Conservation (phyloP, 495 filamentous ascomycete genomes). For the Lophiostoma macrostomum region DNA sequence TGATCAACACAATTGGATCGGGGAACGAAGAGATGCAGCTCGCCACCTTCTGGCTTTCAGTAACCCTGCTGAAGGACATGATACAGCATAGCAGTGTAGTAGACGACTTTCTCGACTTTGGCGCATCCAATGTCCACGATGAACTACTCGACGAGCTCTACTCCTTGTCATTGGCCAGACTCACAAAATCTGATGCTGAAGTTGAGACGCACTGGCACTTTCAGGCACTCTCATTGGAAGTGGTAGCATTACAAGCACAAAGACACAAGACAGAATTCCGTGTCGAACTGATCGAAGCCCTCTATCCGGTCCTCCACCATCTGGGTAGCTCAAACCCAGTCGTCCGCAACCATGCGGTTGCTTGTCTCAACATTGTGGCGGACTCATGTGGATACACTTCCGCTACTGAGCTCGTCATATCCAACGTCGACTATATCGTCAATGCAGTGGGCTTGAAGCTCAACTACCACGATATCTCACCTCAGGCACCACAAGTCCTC, state of each 20-base stretch:
- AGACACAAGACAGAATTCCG: slow-evolving; percentile 60
- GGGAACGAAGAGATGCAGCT: slow-evolving; percentile 41
- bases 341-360: slow-evolving; percentile 78
- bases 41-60: slow-evolving; percentile 78
- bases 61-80: slow-evolving; percentile 61
- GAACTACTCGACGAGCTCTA: slow-evolving; percentile 75
- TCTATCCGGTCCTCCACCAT: slow-evolving; percentile 84
- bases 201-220: slow-evolving; percentile 63
- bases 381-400: slow-evolving; percentile 68
- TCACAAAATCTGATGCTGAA: slow-evolving; percentile 51
- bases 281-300: slow-evolving; percentile 80
- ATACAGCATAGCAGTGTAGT: slow-evolving; percentile 43
- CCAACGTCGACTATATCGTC: slow-evolving; percentile 95
- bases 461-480: slow-evolving; percentile 87
- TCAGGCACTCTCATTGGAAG: slow-evolving; percentile 42
- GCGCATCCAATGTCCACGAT: slow-evolving; percentile 46
- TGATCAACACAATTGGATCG: slow-evolving; percentile 23
- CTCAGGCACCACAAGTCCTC: slow-evolving; percentile 84
- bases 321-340: slow-evolving; percentile 68
- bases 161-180: slow-evolving; percentile 63
- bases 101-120: slow-evolving; percentile 63
- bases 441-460: slow-evolving; percentile 87
- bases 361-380: slow-evolving; percentile 76
- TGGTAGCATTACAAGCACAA: slow-evolving; percentile 42
- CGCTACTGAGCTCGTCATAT: slow-evolving; percentile 76